Base-by-base conservation (phyloP, 2,329 filamentous ascomycete genomes). In the Aspergillus sp. region DNA sequence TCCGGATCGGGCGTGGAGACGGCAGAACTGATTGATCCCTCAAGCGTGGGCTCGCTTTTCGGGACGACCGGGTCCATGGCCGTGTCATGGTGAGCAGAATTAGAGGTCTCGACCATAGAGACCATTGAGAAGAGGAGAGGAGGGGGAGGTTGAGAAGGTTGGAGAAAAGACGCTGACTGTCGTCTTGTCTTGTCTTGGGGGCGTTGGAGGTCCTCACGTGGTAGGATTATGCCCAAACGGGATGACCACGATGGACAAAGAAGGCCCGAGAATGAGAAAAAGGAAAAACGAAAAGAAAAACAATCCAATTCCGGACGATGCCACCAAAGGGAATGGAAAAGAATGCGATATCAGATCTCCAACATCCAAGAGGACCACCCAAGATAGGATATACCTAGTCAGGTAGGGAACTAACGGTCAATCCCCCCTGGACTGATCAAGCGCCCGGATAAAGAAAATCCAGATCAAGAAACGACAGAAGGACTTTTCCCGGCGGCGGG, bases 1-100 rank as follows among this genome's bases (percentile, higher is more conserved):
- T 76, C 74, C 10, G 71, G 67, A 45, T 78, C 76, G 11, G 75
- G 75, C 2, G 74, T 75, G 41, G 76, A 79, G 46, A 72, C 70
- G n/a, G 68, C 65, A 24, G 73, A 75, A 55, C 71, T 74, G 63
- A 72, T 71, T 33, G 73, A 75, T 52, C 69, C 70, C 55, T 76
- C 75, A 24, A 64, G 66, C 49, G 68, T 59, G 44, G 71, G 69
- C 58, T 76, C 74, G 33, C 68, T 59, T 59, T 76, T 76, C 56
- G 73, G 71, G 51, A 73, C 62, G 56, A 75, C 65, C 50, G 67
- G 56, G 53, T 74, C 72, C 64, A 69, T 69, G 61, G 60, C 65
- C 59, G 65, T 60, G 56, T 74, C 73, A 71, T 74, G 70, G 53
- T 71, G 64, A 45, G 68, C 69, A 54, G 67, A 65, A 58, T 70